These are phyloP conservation scores for Sisymbrium irio DNA, from an alignment of 345 rosid genomes.

Conservation along the genomic window DNA sequence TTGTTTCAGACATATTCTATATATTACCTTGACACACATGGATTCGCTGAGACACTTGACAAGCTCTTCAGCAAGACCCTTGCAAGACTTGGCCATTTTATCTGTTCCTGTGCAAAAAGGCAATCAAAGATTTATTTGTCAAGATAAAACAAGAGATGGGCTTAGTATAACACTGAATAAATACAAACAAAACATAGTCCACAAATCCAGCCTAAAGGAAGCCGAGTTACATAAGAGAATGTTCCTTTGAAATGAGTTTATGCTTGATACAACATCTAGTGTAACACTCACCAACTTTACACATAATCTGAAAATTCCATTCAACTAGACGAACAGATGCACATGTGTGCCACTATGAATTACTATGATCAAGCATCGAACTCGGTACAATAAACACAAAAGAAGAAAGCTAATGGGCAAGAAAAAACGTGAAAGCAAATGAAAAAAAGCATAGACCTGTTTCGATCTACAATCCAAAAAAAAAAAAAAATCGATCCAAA, in stretches of 20 bases:
- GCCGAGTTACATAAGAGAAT: not conserved
- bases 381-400: not conserved
- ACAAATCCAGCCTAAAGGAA: not conserved
- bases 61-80: constrained; percentile 89
- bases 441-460: not conserved
- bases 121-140: not conserved
- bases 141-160: not conserved
- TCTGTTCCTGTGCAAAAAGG: constrained; percentile 11
- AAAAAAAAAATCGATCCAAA: too few species aligned
- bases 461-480: not conserved
- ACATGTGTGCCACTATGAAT: not conserved
- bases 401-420: not conserved
- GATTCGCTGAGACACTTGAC: constrained; percentile 95
- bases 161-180: not conserved
- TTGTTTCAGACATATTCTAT: not conserved
- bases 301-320: too few species aligned
- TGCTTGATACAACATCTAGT: too few species aligned
- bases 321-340: too few species aligned
- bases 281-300: too few species aligned
- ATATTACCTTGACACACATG: constrained; percentile 64
- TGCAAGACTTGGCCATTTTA: constrained; percentile 90
- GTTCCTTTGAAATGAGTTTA: not conserved
- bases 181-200: not conserved
- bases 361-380: not conserved
- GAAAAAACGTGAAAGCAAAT: not conserved